A percentile compares a stretch with the other conserved stretches of the same genome.
These are phyloP conservation scores for Coniosporium apollinis DNA, from an alignment of 495 filamentous ascomycete species.

Conservation along the genomic window DNA sequence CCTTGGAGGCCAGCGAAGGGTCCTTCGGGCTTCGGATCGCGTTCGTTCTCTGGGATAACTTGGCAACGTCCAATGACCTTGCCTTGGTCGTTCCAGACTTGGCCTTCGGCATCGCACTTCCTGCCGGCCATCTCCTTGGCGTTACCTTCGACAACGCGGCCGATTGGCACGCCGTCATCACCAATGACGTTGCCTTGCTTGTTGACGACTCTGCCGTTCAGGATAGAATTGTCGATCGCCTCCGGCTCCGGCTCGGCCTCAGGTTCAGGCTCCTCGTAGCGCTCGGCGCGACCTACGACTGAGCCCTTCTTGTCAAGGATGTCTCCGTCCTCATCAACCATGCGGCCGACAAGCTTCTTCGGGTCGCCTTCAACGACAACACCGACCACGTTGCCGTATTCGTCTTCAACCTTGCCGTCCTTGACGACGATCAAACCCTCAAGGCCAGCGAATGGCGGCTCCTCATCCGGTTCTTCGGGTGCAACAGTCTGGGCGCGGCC, in stretches of 20 bases:
- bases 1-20: conserved; percentile 63
- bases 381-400: conserved; percentile 41
- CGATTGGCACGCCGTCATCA: conserved; percentile 52
- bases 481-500: conserved; percentile 25
- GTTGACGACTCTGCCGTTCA: conserved; percentile 55
- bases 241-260: conserved; percentile 23
- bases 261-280: conserved; percentile 31
- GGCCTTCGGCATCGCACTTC: conserved; percentile 51
- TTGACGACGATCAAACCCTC: conserved; percentile 44
- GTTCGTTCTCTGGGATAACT: conserved; percentile 54
- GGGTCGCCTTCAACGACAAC: conserved; percentile 42
- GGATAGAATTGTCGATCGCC: conserved; percentile 38
- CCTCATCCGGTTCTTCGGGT: conserved; percentile 36
- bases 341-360: conserved; percentile 44
- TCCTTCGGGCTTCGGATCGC: conserved; percentile 48
- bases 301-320: conserved; percentile 46
- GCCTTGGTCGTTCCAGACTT: conserved; percentile 59
- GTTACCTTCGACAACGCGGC: conserved; percentile 49
- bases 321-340: conserved; percentile 49
- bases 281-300: conserved; percentile 43
- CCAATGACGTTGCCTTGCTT: conserved; percentile 66
- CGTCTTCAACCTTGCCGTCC: conserved; percentile 42
- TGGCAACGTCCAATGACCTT: conserved; percentile 59
- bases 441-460: conserved; percentile 45
- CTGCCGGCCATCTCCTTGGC: conserved; percentile 50